These are phyloP conservation scores for Colletotrichum coccodes DNA, from an alignment of 2,329 filamentous ascomycete genomes.

Conservation along the genomic window DNA sequence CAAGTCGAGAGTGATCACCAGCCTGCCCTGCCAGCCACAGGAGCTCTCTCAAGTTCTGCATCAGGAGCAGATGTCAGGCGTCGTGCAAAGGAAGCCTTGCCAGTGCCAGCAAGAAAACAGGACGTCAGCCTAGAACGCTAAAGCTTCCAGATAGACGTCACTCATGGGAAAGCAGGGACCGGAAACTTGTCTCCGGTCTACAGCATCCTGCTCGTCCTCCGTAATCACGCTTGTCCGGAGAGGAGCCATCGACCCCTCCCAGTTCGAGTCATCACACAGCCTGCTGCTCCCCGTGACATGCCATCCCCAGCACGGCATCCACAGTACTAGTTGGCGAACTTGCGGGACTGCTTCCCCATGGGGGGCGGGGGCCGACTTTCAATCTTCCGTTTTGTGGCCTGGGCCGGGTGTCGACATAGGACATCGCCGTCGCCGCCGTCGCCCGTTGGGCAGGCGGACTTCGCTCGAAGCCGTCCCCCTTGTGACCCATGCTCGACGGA, in stretches of 20 bases:
- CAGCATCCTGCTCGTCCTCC: no score
- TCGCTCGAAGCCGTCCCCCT: not conserved
- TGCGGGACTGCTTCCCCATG: constrained; percentile 29
- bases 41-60: not conserved
- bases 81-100: not conserved
- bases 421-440: not conserved
- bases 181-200: no score
- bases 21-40: not conserved
- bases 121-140: no score
- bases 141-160: no score
- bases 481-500: not conserved
- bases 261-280: constrained; percentile 5
- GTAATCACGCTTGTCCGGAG: no score
- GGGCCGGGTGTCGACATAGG: not conserved
- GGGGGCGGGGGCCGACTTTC: constrained; percentile 10
- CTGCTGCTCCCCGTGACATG: not conserved
- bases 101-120: not conserved
- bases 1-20: not conserved
- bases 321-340: constrained; percentile 19
- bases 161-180: no score
- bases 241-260: no score
- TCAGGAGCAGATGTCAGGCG: not conserved
- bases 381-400: not conserved
- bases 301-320: constrained; percentile 12
- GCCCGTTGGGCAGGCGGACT: no score